Percentiles rank a stretch among this genome's conserved stretches.
phyloP scores from a whole-genome alignment of 2,329 filamentous ascomycete genomes.

The Botrytis squamosa region DNA sequence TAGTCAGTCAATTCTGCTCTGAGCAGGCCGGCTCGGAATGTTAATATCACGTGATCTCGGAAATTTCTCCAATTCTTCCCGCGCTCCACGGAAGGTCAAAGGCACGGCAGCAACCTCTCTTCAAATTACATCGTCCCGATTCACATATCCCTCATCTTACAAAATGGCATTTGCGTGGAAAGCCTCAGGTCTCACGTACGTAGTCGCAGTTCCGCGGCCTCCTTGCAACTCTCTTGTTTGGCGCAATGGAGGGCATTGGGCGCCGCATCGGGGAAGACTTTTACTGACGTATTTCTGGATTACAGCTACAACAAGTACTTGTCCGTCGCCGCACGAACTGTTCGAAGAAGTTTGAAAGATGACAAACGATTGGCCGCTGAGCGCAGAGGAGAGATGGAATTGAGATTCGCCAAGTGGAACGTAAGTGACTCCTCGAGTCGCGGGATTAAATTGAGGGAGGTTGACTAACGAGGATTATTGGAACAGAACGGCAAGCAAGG shows the following conservation, averaged over 20 bases:
- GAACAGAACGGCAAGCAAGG: conserved; percentile 92
- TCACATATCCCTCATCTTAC: conserved; percentile 31
- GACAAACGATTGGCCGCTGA: conserved; percentile 84
- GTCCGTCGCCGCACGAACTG: conserved; percentile 86
- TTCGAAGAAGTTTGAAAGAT: conserved; percentile 97
- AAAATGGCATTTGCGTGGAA: conserved; percentile 96
- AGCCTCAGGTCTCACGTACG: conserved; percentile 77
- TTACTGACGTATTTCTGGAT: conserved; percentile 38
- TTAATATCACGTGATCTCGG: conserved; percentile 10
- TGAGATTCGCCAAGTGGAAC: conserved; percentile 93
- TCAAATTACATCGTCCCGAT: conserved; percentile 23
- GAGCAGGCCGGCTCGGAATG: neutral
- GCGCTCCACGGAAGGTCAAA: conserved; percentile 24
- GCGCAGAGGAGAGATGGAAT: conserved; percentile 83
- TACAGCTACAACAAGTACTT: conserved; percentile 99
- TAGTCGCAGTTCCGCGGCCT: conserved; percentile 15
- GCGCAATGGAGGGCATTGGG: conserved; percentile 27
- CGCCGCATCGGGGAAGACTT: conserved; percentile 18
- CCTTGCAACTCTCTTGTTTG: neutral
- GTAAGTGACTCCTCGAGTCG: conserved; percentile 55
- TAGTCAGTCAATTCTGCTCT: neutral
- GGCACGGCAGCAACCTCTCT: conserved; percentile 26
- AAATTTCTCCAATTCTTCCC: conserved; percentile 16
- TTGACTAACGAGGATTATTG: conserved; percentile 27
- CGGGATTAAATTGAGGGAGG: conserved; percentile 19